Evolutionary conservation across 768 basidiomycete species (phyloP), one percentile per base, ranked within the genome.

Genomic region (Tricholoma furcatifolium): DNA sequence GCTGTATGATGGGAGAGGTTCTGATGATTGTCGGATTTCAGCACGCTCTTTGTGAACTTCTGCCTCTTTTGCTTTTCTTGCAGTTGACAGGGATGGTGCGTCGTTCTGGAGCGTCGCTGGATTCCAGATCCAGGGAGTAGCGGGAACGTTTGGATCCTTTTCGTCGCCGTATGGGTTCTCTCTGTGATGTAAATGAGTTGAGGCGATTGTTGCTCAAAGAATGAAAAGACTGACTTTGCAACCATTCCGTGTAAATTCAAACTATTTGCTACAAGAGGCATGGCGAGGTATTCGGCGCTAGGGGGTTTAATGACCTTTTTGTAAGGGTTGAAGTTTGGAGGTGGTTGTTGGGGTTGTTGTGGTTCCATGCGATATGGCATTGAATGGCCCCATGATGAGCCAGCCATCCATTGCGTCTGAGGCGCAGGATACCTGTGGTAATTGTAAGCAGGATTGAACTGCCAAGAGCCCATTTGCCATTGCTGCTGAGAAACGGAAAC

Each of bases 101-200:
- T 73, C 68, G 31, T 72, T 62, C 8, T 63, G 54, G 18, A 84
- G 69, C 51, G 70, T 69, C 32, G 74, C 63, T 21, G 85, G 80
- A 66, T 77, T 83, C 88, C 88, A 90, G 51, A 88, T 76, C 87
- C 87, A 90, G 7, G 88, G 88, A 0, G 88, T 88, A 12, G 77
- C 72, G 6, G 73, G 69, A 18, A 50, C 36, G 12, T 41, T 57
- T 7, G 41, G 44, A 14, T 42, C 45, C 7, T 51, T 58, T 38
- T 51, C 60, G 36, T 63, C 56, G 14, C 55, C 68, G 32, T 69
- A 66, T 43, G 65, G 57, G 56, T 77, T 61, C 62, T 73, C 58
- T 31, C 77, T 74, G 57, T 41, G 50, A 24, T 30, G 20, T 8
- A n/a, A 2, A 39, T 15, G 43, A 27, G 4, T 20, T 12, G 15